Percentiles rank a stretch among this genome's conserved stretches.
Conservation (phyloP, 768 basidiomycete genomes). For the Pluteus cervinus region DNA sequence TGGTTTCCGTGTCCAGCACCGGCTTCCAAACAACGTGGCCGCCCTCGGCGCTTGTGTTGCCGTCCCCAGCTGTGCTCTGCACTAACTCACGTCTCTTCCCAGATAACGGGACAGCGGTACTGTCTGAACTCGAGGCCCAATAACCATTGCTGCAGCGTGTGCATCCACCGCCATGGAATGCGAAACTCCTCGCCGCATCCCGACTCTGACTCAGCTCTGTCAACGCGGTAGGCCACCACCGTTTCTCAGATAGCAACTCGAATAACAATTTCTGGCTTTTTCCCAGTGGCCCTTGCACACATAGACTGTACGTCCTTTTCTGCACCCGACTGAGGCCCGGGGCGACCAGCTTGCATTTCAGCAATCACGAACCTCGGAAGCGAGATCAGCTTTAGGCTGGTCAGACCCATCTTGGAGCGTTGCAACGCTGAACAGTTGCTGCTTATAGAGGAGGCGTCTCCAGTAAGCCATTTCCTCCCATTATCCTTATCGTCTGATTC, state of each 20-base stretch:
- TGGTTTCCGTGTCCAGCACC: too few relatives aligned
- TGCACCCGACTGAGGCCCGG: background rate
- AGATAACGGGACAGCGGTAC: too few relatives aligned
- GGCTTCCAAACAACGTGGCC: background rate
- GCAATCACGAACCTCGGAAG: constrained; percentile 63
- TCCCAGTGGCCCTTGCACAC: constrained; percentile 50
- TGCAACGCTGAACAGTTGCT: constrained; percentile 68
- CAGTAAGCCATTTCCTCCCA: constrained; percentile 39
- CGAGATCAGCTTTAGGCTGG: constrained; percentile 54
- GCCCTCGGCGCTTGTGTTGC: background rate
- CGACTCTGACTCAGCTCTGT: constrained; percentile 61
- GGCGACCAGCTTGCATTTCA: constrained; percentile 18
- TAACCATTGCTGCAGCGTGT: too few relatives aligned
- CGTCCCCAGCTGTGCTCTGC: background rate
- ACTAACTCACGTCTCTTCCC: background rate
- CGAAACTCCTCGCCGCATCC: constrained; percentile 48
- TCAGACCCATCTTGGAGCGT: constrained; percentile 68
- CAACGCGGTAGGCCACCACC: constrained; percentile 53
- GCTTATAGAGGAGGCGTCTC: constrained; percentile 62
- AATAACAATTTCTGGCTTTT: too few relatives aligned
- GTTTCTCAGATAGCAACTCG: constrained; percentile 6
- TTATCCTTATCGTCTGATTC: background rate
- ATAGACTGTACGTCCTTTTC: constrained; percentile 46
- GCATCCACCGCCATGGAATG: too few relatives aligned
- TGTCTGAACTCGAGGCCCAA: too few relatives aligned